Base-by-base conservation (phyloP, 129 eudicot genomes). In the Chrysanthemum seticuspe region DNA sequence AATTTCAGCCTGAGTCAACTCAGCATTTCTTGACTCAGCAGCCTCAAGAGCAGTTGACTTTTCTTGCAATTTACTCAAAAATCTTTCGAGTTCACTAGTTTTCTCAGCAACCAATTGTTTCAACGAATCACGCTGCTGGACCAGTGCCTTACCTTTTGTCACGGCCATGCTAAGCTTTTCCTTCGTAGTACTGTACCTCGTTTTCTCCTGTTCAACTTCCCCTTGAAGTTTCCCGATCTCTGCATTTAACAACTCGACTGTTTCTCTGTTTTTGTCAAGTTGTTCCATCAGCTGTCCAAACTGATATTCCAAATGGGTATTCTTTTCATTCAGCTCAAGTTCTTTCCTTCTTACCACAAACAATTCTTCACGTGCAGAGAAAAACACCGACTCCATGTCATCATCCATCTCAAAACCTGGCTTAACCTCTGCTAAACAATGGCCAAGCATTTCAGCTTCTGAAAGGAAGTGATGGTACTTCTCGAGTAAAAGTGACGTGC, bases 141-240 rank as follows among this genome's bases (percentile, higher is more conserved):
- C 97, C 78, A 95, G 79, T 14, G 87, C 94, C 87, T 90, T 95
- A 60, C 97, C 99, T 74, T 91, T 90, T 50, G 97, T 88, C 75
- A 91, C 99, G 57, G 99, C 99, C 87, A 95, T 56, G 78, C 96
- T 83, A 71, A 95, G 97, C 78, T 95, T 95, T 81, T 95, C 97
- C 76, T 95, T 95, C 13, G 97, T 83, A 76, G 86, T 95, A 50
- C 68, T 71, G 78, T 80, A 88, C 67, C 89, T 84, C 19, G 67
- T 81, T 82, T 73, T 94, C 83, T 94, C 99, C 74, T 94, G 94
- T 67, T 90, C 99, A 70, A 88, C 83, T 81, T 90, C 99, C 23
- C 80, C 85, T 72, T 78, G 76, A 11, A 88, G 84, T 68, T 84
- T 86, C 77, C 51, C 81, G 13, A 87, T 82, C 52, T 89, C 88